Base-by-base conservation (phyloP, 495 filamentous ascomycete species). In the Lophiotrema nucula region DNA sequence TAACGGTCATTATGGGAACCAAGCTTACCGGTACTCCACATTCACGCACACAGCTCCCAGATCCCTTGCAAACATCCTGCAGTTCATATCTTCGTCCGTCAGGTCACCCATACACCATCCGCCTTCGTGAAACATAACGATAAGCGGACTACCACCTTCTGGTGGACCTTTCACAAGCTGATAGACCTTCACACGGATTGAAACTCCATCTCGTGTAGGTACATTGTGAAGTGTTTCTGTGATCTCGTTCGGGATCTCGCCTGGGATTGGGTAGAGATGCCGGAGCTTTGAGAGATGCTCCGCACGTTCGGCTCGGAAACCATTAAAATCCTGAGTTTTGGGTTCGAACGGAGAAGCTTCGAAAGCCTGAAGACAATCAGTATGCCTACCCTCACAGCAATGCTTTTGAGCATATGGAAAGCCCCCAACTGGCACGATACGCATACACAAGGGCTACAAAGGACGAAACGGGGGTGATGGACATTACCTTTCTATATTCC, bases 81-180 rank as follows among this genome's bases (percentile, higher is more conserved):
- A 67, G 25, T 65, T 63, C 39, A 57, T 31, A 39, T 65, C 61
- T 45, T 67, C 65, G 25, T 67, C 56, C 0, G 49, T 64, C 25
- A 67, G 25, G 42, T 65, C 61, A 12, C 65, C 65, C 56, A 67
- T 56, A 21, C 56, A 24, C 60, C 60, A 67, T 0, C 65, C 65
- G 1, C 65, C 65, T 27, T 64, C 65, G 26, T 67, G 65, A 27
- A 49, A 65, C 51, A 62, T 60, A 13, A 64, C 2, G 4, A 64
- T 41, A 10, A 67, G 51, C 2, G 65, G 61, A 39, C 62, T 65
- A 5, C 60, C 60, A 13, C 45, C 58, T 22, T 57, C 58, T 2
- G 52, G 35, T 2, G 46, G 38, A 6, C 43, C 46, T 12, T 49
- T 45, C 6, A 53, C 60, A 16, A 62, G 65, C 27, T 49, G 25